These are phyloP conservation scores for Termitomyces titanicus DNA, from an alignment of 768 basidiomycete species.

Conservation along the genomic window DNA sequence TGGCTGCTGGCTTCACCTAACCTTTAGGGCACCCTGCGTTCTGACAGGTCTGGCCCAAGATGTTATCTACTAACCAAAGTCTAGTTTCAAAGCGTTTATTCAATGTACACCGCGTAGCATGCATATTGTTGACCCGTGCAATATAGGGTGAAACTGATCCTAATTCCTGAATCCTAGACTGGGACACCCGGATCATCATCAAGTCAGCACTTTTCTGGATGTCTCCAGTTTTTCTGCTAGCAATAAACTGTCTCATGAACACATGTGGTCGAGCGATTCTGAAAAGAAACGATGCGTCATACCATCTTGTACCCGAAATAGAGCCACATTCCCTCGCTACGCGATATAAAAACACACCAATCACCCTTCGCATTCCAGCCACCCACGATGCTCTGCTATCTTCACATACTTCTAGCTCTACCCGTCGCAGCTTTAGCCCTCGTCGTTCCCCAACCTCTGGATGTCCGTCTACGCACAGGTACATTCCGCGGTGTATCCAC, in stretches of 20 bases:
- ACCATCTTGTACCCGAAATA: neutral
- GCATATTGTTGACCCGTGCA: too few relatives aligned
- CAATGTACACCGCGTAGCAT: too few relatives aligned
- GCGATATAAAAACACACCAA: neutral
- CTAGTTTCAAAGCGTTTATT: too few relatives aligned
- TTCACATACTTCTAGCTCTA: neutral
- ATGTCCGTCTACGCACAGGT: slow-evolving; percentile 39
- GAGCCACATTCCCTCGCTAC: neutral
- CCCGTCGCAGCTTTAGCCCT: neutral
- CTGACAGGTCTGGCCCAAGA: too few relatives aligned
- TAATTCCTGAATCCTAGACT: too few relatives aligned
- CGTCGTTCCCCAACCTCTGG: slow-evolving; percentile 19
- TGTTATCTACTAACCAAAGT: too few relatives aligned
- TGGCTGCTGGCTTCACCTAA: too few relatives aligned
- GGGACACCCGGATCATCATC: too few relatives aligned
- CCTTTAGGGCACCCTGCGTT: too few relatives aligned
- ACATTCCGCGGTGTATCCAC: slow-evolving; percentile 43
- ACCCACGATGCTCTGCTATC: neutral
- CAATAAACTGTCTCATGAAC: neutral
- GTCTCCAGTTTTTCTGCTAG: too few relatives aligned
- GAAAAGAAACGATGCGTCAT: neutral
- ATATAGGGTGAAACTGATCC: too few relatives aligned
- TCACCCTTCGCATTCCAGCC: neutral
- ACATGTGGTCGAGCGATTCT: neutral
- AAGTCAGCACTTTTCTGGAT: too few relatives aligned